Base-by-base conservation (phyloP, 805 yeast genomes). In the Aciculoconidium aculeatum region DNA sequence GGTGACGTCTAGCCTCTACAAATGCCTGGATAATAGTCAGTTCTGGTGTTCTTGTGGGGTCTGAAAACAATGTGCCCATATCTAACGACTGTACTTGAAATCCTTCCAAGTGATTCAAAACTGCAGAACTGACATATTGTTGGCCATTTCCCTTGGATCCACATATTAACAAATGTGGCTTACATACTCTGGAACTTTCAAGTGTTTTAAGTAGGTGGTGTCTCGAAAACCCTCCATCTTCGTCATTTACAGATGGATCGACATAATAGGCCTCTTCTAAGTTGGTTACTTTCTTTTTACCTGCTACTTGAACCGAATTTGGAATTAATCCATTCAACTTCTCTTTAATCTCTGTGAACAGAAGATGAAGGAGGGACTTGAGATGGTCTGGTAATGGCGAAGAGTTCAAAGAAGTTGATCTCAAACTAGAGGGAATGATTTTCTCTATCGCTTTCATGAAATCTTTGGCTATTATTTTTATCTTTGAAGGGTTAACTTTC, bases 381-480 rank as follows among this genome's bases (percentile, higher is more conserved):
- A 92, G 55, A 15, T 75, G 71, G 5, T 73, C 75, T 0, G 98
- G 96, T 23, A 92, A 54, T 2, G 96, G 94, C 7, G 81, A 70
- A 0, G 92, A 77, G 1, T 74, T 69, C 6, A 75, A 66, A 0
- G 88, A 75, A 0, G 90, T 70, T 0, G 95, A 80, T 36, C 98
- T 69, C 2, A 95, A 85, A 28, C 95, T 82, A 0, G 96, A 86
- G 0, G 99, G 98, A 15, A 88, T 76, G 33, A 90, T 83, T 47
- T 83, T 84, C 16, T 81, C 87, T 28, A 90, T 51, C 0, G 97
- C 94, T 32, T 75, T 63, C 69, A 85, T 78, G 47, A 92, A 90
- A 55, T 92, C 98, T 38, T 75, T 72, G 0, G 94, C 81, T 8
- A 72, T 70, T 2, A 90, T 95, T 28, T 65, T 68, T 18, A 92